Conservation (phyloP, 169 alveolate genomes). For the Babesia bigemina region DNA sequence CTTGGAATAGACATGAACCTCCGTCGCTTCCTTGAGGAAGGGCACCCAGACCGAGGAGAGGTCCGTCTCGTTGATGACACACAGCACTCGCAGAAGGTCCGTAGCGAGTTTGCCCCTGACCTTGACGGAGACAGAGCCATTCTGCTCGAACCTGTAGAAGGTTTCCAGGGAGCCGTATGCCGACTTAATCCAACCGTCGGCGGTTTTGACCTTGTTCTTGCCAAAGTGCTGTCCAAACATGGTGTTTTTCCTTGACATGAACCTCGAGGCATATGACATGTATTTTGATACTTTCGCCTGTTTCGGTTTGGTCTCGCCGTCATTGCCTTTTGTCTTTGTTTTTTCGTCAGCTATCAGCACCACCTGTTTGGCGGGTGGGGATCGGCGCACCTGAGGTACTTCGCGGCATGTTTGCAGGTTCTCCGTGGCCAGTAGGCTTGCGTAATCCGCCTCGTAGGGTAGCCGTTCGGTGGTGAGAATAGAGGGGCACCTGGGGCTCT, state of each 20-base stretch:
- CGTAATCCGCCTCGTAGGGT: not conserved
- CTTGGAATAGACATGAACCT: conserved; percentile 33
- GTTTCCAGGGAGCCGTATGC: conserved; percentile 46
- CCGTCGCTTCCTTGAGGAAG: conserved; percentile 46
- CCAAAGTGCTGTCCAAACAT: conserved; percentile 47
- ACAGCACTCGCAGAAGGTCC: conserved; percentile 32
- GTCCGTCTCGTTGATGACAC: conserved; percentile 58
- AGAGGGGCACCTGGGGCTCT: not conserved
- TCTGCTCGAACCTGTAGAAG: conserved; percentile 29
- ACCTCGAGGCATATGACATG: conserved; percentile 16
- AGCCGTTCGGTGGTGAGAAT: not conserved
- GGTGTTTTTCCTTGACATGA: conserved; percentile 35
- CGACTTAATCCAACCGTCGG: conserved; percentile 55
- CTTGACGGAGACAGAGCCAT: conserved; percentile 53
- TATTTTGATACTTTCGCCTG: not conserved
- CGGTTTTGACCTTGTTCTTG: conserved; percentile 42
- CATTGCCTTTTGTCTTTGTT: not conserved
- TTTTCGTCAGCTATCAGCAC: not conserved
- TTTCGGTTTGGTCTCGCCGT: not conserved
- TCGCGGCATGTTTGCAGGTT: not conserved
- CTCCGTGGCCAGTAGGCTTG: not conserved
- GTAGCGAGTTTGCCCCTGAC: conserved; percentile 55
- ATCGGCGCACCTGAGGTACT: not conserved
- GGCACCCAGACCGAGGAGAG: conserved; percentile 65
- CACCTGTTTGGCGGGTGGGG: not conserved